These are phyloP conservation scores for Fusarium neocosmosporiellum DNA, from an alignment of 2,329 filamentous ascomycete species.

Conservation along the genomic window DNA sequence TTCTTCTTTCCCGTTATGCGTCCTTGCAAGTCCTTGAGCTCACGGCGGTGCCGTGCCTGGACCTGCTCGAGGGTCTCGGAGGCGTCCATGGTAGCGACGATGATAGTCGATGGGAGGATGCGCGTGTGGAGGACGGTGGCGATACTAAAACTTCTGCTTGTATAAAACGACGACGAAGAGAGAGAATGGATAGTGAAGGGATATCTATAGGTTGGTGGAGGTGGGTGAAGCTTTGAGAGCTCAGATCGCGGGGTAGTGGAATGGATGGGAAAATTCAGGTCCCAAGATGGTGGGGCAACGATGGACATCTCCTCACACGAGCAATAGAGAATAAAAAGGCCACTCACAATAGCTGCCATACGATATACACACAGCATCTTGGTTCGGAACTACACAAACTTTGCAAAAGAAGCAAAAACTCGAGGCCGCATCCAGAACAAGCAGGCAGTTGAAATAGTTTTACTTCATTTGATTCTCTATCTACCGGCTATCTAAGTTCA, in stretches of 20 bases:
- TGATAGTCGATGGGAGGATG: not conserved
- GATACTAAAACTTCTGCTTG: not conserved
- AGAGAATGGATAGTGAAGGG: not conserved
- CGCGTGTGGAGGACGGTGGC: not conserved
- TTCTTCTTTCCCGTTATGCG: conserved; percentile 97
- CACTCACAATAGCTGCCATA: not conserved
- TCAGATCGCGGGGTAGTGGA: conserved; percentile 27
- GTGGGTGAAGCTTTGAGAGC: conserved; percentile 4
- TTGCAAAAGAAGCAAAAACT: not conserved
- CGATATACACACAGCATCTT: not conserved
- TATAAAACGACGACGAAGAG: not conserved
- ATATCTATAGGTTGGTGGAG: not conserved
- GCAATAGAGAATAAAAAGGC: not conserved
- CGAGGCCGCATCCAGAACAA: not conserved
- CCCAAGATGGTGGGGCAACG: conserved; percentile 8
- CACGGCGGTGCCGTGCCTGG: conserved; percentile 84
- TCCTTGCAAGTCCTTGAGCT: conserved; percentile 86
- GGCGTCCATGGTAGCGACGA: conserved; percentile 41
- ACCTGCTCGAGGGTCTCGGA: conserved; percentile 77
- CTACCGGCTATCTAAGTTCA: conserved; percentile 1
- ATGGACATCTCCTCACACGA: too few relatives aligned
- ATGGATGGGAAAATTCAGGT: conserved; percentile 20
- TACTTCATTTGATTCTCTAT: not conserved
- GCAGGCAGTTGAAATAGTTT: not conserved
- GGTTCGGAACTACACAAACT: not conserved